A percentile compares a stretch with the other conserved stretches of the same genome.
These are phyloP conservation scores for Hypoxylon sp. DNA, from an alignment of 2,329 filamentous ascomycete genomes.

Conservation along the genomic window DNA sequence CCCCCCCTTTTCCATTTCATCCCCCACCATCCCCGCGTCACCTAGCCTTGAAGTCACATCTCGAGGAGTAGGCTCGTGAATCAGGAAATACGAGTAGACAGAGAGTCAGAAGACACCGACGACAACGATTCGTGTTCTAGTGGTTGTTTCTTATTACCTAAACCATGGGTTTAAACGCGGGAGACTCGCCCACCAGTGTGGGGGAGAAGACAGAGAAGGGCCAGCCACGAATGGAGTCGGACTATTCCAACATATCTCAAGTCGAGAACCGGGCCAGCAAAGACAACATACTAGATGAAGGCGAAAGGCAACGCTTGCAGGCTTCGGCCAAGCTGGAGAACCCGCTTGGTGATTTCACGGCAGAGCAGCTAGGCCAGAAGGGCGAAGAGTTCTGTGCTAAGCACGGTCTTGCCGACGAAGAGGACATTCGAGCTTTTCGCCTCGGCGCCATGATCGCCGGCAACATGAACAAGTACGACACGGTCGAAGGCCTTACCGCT, in stretches of 20 bases:
- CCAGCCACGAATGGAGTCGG: constrained; percentile 37
- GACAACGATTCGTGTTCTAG: not conserved
- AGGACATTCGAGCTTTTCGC: constrained; percentile 65
- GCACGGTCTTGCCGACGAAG: constrained; percentile 61
- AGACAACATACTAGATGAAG: constrained; percentile 37
- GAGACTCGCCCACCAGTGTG: constrained; percentile 17
- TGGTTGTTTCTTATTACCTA: constrained; percentile 1
- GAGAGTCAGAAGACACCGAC: not conserved
- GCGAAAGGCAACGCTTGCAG: constrained; percentile 43
- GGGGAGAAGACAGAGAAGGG: constrained; percentile 31
- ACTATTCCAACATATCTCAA: constrained; percentile 41
- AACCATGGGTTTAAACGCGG: constrained; percentile 28
- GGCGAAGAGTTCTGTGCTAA: constrained; percentile 66
- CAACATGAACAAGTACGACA: constrained; percentile 58
- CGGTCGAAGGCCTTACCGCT: constrained; percentile 60
- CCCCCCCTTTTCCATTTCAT: constrained; percentile 4
- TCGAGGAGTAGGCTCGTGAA: not conserved
- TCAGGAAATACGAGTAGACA: not conserved
- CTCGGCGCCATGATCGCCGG: constrained; percentile 67
- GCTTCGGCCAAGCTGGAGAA: constrained; percentile 51
- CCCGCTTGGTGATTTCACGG: constrained; percentile 51
- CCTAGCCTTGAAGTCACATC: constrained; percentile 1
- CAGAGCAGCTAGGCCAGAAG: constrained; percentile 59
- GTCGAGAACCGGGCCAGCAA: constrained; percentile 38
- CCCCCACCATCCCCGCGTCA: constrained; percentile 1